Evolutionary conservation across 1,284 basidiomycete species (phyloP).

Genomic region (Retiboletus flavoniger): DNA sequence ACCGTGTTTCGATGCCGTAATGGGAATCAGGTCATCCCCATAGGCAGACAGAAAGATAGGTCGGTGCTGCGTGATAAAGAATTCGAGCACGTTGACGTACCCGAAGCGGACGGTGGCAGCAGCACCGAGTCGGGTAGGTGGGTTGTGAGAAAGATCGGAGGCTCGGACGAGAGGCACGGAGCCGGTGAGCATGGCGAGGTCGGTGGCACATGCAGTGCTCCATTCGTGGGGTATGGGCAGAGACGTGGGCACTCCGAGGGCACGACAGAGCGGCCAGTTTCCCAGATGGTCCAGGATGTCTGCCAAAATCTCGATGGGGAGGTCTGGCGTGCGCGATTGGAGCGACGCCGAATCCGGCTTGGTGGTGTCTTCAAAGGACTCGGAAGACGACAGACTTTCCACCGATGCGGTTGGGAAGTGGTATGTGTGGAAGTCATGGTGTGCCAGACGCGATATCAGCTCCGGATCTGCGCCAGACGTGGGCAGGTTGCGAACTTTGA

Average conservation of each 20-base stretch:
- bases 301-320: conserved; percentile 73
- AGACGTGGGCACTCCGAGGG: conserved; percentile 70
- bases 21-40: conserved; percentile 64
- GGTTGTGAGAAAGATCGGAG: conserved; percentile 50
- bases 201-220: conserved; percentile 64
- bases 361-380: conserved; percentile 22
- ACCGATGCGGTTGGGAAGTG: conserved; percentile 47
- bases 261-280: conserved; percentile 78
- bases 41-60: conserved; percentile 60
- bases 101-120: conserved; percentile 66
- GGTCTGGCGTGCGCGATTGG: conserved; percentile 45
- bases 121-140: conserved; percentile 68
- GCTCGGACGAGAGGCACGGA: conserved; percentile 58
- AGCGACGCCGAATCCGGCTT: conserved; percentile 21
- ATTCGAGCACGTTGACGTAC: conserved; percentile 72
- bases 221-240: conserved; percentile 65
- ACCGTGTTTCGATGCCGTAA: conserved; percentile 70
- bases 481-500: conserved; percentile 65
- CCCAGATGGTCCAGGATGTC: conserved; percentile 74
- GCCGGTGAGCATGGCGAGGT: conserved; percentile 67
- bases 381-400: conserved; percentile 24
- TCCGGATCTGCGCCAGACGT: conserved; percentile 58
- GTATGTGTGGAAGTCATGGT: conserved; percentile 71
- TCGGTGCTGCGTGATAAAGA: conserved; percentile 61
- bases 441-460: conserved; percentile 64